Percentiles rank a stretch among this genome's conserved stretches.
Conservation (phyloP, 2,329 filamentous ascomycete genomes). For the Aspergillus aculeatus region DNA sequence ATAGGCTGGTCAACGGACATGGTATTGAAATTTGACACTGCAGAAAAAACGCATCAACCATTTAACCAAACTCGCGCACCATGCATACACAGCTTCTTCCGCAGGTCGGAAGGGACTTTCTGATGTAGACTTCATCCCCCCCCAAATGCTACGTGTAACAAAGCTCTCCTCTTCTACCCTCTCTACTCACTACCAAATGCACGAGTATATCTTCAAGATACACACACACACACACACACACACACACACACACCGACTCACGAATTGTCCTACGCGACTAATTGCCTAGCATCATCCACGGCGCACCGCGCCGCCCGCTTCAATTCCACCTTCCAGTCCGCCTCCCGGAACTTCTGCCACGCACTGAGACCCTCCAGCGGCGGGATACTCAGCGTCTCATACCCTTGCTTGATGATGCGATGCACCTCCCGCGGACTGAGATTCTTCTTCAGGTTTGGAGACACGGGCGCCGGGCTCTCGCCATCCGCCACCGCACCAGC, state of each 20-base stretch:
- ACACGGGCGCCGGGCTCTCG: constrained; percentile 29
- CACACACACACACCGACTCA: not conserved
- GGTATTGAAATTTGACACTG: not conserved
- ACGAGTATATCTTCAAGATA: not conserved
- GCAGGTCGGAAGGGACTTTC: too few species aligned
- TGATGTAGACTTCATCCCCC: not conserved
- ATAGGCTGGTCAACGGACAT: not conserved
- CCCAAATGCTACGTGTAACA: too few species aligned
- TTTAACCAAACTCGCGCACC: not conserved
- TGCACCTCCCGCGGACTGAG: constrained; percentile 81
- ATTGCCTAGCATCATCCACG: constrained; percentile 65
- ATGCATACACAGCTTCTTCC: not conserved
- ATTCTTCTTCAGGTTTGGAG: constrained; percentile 55
- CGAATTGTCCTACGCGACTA: constrained; percentile 36
- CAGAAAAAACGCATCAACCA: not conserved
- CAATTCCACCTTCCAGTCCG: constrained; percentile 76
- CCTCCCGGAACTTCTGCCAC: constrained; percentile 84
- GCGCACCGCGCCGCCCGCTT: constrained; percentile 83
- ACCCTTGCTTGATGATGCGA: constrained; percentile 91
- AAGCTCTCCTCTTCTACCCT: not conserved
- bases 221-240: not conserved
- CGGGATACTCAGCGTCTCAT: constrained; percentile 90
- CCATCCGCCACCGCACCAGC: constrained; percentile 10
- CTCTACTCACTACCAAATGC: not conserved
- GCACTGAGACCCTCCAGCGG: constrained; percentile 80